Base-by-base conservation (phyloP, 176 grass and related monocot genomes). In the Tillandsia leiboldiana region DNA sequence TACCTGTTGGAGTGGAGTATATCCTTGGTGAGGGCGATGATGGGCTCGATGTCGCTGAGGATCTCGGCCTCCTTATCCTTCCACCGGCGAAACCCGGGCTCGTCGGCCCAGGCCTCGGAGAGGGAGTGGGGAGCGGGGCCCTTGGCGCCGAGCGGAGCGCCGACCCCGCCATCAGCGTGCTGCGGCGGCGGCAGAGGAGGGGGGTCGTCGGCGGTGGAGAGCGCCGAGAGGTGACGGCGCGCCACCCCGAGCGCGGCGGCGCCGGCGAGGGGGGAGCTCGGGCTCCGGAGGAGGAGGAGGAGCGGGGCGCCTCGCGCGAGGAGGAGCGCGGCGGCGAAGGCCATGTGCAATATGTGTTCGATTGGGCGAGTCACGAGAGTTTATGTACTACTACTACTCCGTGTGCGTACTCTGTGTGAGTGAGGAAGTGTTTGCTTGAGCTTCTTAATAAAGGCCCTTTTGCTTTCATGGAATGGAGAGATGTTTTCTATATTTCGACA, bases 1-100 rank as follows among this genome's bases (percentile, higher is more conserved):
- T 67, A 96, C 91, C 91, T 91, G 53, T 81, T 73, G 3, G 93
- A 92, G 48, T 96, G 93, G 50, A 96, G 88, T 78, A 96, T 96
- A 13, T 92, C 81, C 64, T 92, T 92, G 50, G 81, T 70, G 64
- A 87, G 81, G 52, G 70, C 76, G 49, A 81, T 47, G 51, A 84
- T 71, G 22, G 88, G 88, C 7, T 77, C 78, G 71, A 96, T 76
- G 49, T 96, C 81, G 11, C 65, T 48, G 33, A 92, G 83, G 63
- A 96, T 90, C 62, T 87, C 83, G 9, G 73, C 79, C 74, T 96
- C 79, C 51, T 47, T 81, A 26, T 68, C 67, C 86, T 77, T 85
- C 76, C 86, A 91, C 51, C 65, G 62, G 26, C 18, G 51, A 33
- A 70, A 71, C 13, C 49, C 83, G 1, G 74, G 69, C 3, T 50